Percentiles rank a stretch among this genome's conserved stretches.
Conservation (phyloP, 1,284 basidiomycete genomes). For the Cutaneotrichosporon cavernicola region DNA sequence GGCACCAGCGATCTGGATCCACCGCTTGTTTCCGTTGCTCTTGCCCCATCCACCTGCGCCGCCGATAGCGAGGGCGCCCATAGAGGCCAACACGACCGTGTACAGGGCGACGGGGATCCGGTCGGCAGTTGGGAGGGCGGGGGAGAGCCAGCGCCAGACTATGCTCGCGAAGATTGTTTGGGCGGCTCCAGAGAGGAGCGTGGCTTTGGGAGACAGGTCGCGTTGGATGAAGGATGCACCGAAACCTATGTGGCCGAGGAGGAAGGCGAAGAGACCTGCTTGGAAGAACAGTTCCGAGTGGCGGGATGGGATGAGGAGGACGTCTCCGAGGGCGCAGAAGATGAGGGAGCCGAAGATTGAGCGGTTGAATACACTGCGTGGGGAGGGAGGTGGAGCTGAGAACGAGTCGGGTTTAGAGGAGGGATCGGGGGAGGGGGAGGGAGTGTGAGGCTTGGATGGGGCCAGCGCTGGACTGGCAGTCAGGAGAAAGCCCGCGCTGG, state of each 20-base stretch:
- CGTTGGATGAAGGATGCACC: constrained; percentile 15
- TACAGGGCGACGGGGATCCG: constrained; percentile 20
- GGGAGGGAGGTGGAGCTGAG: not conserved
- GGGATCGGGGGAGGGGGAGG: not conserved
- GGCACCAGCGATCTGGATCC: constrained; percentile 21
- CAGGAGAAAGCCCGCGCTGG: constrained; percentile 20
- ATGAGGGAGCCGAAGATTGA: constrained; percentile 17
- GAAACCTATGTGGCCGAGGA: constrained; percentile 26
- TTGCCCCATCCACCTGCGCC: constrained; percentile 2
- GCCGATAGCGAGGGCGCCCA: constrained; percentile 18
- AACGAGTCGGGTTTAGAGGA: not conserved
- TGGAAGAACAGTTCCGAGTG: constrained; percentile 16
- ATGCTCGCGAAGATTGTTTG: not conserved
- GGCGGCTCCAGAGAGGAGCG: not conserved
- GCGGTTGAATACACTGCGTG: constrained; percentile 7
- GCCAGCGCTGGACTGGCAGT: constrained; percentile 11
- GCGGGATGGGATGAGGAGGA: constrained; percentile 17
- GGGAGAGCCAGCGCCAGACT: constrained; percentile 22
- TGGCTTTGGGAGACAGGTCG: constrained; percentile 3
- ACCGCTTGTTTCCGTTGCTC: not conserved
- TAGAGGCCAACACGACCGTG: constrained; percentile 14
- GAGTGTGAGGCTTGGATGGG: not conserved
- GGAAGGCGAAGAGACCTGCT: constrained; percentile 24
- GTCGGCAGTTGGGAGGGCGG: constrained; percentile 14
- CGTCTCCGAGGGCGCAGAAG: constrained; percentile 19